These are phyloP conservation scores for Phellopilus nigrolimitatus DNA, from an alignment of 1,284 basidiomycete genomes.

Conservation along the genomic window DNA sequence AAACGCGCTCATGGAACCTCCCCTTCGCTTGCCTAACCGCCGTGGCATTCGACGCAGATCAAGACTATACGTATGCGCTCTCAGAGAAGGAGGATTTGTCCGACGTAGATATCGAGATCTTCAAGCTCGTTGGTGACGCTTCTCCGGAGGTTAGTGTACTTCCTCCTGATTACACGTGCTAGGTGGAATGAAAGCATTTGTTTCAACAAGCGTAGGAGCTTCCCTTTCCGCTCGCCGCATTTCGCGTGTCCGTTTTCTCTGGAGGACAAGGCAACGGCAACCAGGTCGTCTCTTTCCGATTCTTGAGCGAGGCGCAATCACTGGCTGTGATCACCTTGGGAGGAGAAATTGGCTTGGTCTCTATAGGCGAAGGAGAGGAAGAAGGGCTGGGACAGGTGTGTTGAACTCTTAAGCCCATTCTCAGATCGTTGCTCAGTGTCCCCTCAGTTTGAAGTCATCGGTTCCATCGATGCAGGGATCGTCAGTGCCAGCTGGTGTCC, in stretches of 20 bases:
- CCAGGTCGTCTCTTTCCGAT: constrained; percentile 15
- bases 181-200: background rate
- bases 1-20: constrained; percentile 9
- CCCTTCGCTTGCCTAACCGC: constrained; percentile 37
- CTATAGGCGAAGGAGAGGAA: constrained; percentile 5
- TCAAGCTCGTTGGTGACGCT: constrained; percentile 38
- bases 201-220: constrained; percentile 11
- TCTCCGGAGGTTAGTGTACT: constrained; percentile 23
- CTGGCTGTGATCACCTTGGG: constrained; percentile 11
- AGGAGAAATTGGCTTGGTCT: constrained; percentile 17
- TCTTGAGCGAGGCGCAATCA: constrained; percentile 16
- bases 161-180: background rate
- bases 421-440: background rate
- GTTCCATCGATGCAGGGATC: constrained; percentile 52
- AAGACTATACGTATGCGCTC: constrained; percentile 53
- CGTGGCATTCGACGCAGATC: constrained; percentile 65
- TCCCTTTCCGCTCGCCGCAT: constrained; percentile 5
- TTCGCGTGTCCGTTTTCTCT: background rate
- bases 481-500: constrained; percentile 52
- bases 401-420: background rate
- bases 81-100: constrained; percentile 47
- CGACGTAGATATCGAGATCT: constrained; percentile 58
- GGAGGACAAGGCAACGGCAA: background rate
- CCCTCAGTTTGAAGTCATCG: constrained; percentile 40
- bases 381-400: background rate